These are phyloP conservation scores for Nicotiana benthamiana DNA, from an alignment of 257 asterid genomes.

Conservation along the genomic window DNA sequence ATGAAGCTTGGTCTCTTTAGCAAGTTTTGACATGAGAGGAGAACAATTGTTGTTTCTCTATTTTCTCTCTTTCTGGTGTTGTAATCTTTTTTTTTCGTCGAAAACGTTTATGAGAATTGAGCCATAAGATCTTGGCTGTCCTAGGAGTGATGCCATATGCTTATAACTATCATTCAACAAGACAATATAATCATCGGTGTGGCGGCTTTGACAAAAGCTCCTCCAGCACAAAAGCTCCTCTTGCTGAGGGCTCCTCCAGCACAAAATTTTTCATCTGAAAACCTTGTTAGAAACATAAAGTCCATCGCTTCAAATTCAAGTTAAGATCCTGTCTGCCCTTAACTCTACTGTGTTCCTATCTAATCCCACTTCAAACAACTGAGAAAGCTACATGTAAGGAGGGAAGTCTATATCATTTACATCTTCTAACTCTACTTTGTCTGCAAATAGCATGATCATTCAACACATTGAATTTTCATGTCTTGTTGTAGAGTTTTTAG, in stretches of 20 bases:
- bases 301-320: conserved; percentile 44
- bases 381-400: conserved; percentile 34
- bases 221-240: neutral
- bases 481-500: neutral
- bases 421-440: neutral
- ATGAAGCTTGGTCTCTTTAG: neutral
- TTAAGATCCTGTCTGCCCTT: conserved; percentile 12
- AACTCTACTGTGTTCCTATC: conserved; percentile 22
- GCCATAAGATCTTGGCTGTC: neutral
- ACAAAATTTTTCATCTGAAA: neutral
- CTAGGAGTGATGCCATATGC: neutral
- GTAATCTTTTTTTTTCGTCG: neutral
- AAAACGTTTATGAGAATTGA: neutral
- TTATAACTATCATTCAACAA: neutral
- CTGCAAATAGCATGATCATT: conserved; percentile 21
- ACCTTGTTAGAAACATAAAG: neutral
- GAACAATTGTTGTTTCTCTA: neutral
- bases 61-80: neutral
- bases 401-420: conserved; percentile 25
- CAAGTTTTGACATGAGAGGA: neutral
- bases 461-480: neutral
- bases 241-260: neutral
- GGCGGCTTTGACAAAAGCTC: neutral
- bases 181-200: neutral
- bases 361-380: conserved; percentile 29